Percentiles rank a stretch among this genome's conserved stretches.
phyloP scores from a whole-genome alignment of 768 basidiomycete species.

The Mycena kentingensis region DNA sequence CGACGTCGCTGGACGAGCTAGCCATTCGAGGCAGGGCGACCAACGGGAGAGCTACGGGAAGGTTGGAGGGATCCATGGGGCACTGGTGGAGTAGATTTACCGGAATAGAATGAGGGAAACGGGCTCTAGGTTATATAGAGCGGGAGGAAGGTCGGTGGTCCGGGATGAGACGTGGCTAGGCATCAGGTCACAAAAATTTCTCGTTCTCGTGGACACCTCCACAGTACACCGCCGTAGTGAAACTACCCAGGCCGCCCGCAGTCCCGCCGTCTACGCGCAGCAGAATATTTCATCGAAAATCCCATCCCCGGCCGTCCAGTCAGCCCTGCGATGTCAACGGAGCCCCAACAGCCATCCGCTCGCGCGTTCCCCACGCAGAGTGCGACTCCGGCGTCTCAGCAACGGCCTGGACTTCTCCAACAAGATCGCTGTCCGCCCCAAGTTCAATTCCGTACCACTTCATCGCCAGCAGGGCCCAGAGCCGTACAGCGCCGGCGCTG shows the following conservation, averaged over 20 bases:
- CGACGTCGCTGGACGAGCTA: constrained; percentile 67
- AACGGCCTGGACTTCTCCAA: constrained; percentile 39
- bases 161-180: too few species aligned
- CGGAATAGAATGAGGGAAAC: neutral
- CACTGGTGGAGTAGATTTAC: constrained; percentile 36
- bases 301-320: neutral
- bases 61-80: constrained; percentile 1
- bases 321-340: constrained; percentile 21
- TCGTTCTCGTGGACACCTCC: too few species aligned
- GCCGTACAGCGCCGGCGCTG: constrained; percentile 47
- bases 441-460: constrained; percentile 61
- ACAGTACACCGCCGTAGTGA: too few species aligned
- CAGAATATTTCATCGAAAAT: too few species aligned
- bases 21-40: constrained; percentile 50
- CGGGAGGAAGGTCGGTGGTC: neutral
- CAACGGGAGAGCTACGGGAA: constrained; percentile 34
- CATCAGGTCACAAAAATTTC: neutral
- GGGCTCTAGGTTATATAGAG: constrained; percentile 1
- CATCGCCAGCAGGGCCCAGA: constrained; percentile 52
- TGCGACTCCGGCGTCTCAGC: constrained; percentile 43
- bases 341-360: constrained; percentile 37
- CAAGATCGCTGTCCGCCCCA: constrained; percentile 55
- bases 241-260: too few species aligned
- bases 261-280: too few species aligned
- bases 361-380: constrained; percentile 50